These are phyloP conservation scores for Claviceps capensis DNA, from an alignment of 2,329 filamentous ascomycete species.

Conservation along the genomic window DNA sequence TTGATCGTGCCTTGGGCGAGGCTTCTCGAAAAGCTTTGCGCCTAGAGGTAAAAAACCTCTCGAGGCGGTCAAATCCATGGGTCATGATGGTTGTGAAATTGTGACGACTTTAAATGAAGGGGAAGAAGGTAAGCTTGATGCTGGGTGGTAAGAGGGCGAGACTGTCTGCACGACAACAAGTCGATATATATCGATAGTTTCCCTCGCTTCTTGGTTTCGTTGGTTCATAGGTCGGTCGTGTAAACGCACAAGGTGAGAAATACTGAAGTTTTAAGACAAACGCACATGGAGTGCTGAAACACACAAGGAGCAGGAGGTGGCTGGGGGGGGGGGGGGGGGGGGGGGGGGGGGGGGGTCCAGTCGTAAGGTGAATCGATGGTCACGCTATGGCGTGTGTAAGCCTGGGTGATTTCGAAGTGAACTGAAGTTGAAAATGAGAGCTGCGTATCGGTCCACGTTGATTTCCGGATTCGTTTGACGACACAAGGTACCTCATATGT, in stretches of 20 bases:
- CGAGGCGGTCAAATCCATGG: slow-evolving; percentile 34
- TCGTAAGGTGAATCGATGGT: not conserved
- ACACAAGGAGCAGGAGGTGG: not conserved
- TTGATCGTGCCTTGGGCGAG: slow-evolving; percentile 13
- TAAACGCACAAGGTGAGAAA: too few relatives aligned
- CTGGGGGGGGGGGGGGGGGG: slow-evolving; percentile 4
- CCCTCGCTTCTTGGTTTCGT: too few relatives aligned
- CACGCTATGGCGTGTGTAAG: slow-evolving; percentile 1
- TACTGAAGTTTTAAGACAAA: not conserved
- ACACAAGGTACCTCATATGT: not conserved
- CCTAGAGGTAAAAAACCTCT: slow-evolving; percentile 37
- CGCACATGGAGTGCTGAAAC: not conserved
- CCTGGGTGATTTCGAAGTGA: slow-evolving; percentile 9
- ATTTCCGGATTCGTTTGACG: not conserved
- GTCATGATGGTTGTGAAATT: slow-evolving; percentile 31
- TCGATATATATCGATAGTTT: not conserved
- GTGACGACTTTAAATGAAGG: not conserved
- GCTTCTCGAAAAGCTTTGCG: slow-evolving; percentile 17
- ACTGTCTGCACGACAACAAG: not conserved
- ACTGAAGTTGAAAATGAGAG: slow-evolving; percentile 5
- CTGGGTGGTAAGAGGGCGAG: not conserved
- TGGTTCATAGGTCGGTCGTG: too few relatives aligned
- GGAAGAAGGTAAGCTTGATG: not conserved
- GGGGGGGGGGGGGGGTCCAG: slow-evolving; percentile 6
- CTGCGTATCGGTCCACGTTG: slow-evolving; percentile 3